Base-by-base conservation (phyloP, 2,329 filamentous ascomycete species). In the Claviceps paspali region DNA sequence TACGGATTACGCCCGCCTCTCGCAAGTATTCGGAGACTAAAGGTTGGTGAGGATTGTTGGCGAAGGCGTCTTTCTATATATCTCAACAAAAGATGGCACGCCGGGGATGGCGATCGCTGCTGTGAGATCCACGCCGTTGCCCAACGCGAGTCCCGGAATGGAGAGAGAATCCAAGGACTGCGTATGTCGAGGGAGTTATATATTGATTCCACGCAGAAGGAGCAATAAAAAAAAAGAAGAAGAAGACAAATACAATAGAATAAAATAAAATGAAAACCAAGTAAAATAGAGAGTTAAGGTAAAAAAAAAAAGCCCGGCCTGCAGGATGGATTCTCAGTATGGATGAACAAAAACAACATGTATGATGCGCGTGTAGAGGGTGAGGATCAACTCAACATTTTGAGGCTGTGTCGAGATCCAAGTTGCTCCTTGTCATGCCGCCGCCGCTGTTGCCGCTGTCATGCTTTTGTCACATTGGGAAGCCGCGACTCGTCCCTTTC, bases 291-390 rank as follows among this genome's bases (percentile, higher is more conserved):
- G 10, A 27, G 14, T 5, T 34, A 22, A n/a, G n/a, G n/a, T n/a
- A n/a, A n/a, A n/a, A 12, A 18, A 23, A 26, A 40, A 28, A 36
- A 24, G 36, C 42, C 37, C 29, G 36, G 17, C 37, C 35, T 38
- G 42, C 42, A 43, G 42, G 42, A 30, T 24, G 42, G 42, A 30
- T 24, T 29, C 33, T 19, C 29, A 36, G 14, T 17, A 36, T 33
- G 35, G 35, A 38, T 40, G 9, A 27, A 23, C 22, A 21, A 15
- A 11, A 10, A 15, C 5, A 7, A 12, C 6, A 5, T 6, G 15
- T 17, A 24, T 14, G 8, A 33, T 33, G 19, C n/a, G 14, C 19
- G 15, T 22, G 19, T 2, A 33, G 30, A 23, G 21, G 30, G n/a
- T n/a, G n/a, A 22, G 23, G 18, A 12, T n/a, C n/a, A n/a, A n/a